Evolutionary conservation across 2,329 filamentous ascomycete species (phyloP).

Genomic region (Dryadomyces quercivorus): DNA sequence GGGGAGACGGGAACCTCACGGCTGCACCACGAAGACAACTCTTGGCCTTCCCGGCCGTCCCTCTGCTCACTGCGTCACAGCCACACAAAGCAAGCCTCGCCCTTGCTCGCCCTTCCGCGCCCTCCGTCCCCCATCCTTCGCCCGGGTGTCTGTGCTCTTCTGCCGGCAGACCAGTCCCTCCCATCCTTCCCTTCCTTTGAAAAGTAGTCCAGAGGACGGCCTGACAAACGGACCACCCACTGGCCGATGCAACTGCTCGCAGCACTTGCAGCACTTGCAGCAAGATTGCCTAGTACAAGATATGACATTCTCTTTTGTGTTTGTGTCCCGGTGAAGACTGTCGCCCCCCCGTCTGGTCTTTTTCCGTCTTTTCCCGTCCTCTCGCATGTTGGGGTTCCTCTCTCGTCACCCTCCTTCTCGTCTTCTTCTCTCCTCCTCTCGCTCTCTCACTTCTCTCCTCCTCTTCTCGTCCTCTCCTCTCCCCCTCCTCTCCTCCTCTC

Average conservation of each 20-base stretch:
- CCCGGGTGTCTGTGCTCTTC: not conserved
- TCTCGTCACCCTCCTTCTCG: no score
- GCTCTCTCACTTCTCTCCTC: not conserved
- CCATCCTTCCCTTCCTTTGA: not conserved
- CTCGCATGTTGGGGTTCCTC: not conserved
- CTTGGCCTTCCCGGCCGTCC: not conserved
- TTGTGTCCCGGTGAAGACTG: not conserved
- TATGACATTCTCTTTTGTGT: not conserved
- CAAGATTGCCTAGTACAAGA: conserved; percentile 1
- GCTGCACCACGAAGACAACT: not conserved
- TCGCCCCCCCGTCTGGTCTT: not conserved
- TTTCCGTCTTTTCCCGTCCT: not conserved
- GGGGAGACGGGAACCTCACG: not conserved
- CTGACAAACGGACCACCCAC: not conserved
- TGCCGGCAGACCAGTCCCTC: not conserved
- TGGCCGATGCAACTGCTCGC: not conserved
- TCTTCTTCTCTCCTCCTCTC: no score
- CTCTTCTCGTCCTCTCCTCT: not conserved
- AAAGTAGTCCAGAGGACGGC: not conserved
- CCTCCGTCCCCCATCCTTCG: no score
- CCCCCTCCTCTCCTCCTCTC: not conserved
- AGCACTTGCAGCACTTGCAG: not conserved
- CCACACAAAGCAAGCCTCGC: not conserved
- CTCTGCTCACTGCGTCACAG: not conserved
- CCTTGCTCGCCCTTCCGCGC: no score